phyloP scores from a whole-genome alignment of 192 early-diverging fungal species.

The Irineochytrium annulatum region DNA sequence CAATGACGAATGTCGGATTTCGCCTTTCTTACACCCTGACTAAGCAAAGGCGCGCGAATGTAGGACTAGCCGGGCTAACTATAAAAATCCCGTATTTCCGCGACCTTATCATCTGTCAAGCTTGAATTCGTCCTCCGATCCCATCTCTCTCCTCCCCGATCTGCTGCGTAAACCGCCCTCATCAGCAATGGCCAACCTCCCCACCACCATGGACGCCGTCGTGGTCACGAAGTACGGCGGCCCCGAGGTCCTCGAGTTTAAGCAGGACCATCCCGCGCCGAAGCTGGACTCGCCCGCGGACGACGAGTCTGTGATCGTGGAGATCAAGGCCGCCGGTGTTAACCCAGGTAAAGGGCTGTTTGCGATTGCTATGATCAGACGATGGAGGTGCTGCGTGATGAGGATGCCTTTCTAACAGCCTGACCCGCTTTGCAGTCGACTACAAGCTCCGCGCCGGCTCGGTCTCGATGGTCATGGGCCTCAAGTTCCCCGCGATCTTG shows the following conservation, averaged over 20 bases:
- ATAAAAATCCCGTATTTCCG: too few species aligned
- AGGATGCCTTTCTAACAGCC: background rate
- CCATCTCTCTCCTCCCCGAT: too few species aligned
- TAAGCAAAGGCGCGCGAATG: too few species aligned
- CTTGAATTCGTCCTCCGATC: too few species aligned
- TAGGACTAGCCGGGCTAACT: too few species aligned
- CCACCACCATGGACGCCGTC: background rate
- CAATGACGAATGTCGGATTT: too few species aligned
- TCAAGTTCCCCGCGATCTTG: conserved; percentile 24
- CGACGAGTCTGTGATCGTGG: background rate
- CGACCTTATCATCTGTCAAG: too few species aligned
- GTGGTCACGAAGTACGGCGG: conserved; percentile 7
- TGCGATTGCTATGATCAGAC: background rate
- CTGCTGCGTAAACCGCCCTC: too few species aligned
- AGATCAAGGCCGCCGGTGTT: conserved; percentile 7
- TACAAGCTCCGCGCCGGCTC: conserved; percentile 21
- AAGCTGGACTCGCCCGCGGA: background rate
- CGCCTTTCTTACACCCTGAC: too few species aligned
- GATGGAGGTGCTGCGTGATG: background rate
- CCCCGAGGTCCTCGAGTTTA: background rate
- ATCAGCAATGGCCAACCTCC: conserved; percentile 4
- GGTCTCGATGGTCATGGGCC: background rate
- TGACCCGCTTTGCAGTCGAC: conserved; percentile 14
- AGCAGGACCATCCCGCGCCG: background rate
- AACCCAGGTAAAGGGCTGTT: background rate